Evolutionary conservation across 345 rosid species (phyloP).

Genomic region (Eucalyptus cladocalyx): DNA sequence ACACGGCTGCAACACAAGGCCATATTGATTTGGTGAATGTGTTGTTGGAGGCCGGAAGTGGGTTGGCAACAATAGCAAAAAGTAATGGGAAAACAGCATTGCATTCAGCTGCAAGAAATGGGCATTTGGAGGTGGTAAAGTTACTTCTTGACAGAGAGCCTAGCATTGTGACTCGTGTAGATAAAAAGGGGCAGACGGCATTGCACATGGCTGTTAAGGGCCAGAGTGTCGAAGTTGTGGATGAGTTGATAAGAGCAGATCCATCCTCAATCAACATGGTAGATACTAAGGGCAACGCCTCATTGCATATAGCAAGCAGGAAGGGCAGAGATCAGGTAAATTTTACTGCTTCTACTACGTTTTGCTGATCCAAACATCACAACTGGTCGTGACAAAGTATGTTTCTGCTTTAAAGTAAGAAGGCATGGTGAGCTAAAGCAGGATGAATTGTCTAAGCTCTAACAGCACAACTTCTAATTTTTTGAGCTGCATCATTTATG

Average conservation of each 20-base stretch:
- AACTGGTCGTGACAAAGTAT: background rate
- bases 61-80: slow-evolving; percentile 69
- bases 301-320: slow-evolving; percentile 70
- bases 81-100: slow-evolving; percentile 91
- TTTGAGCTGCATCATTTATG: background rate
- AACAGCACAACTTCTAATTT: background rate
- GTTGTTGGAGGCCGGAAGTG: slow-evolving; percentile 61
- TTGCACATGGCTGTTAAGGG: slow-evolving; percentile 98
- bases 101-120: slow-evolving; percentile 91
- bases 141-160: slow-evolving; percentile 57
- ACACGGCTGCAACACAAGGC: slow-evolving; percentile 88
- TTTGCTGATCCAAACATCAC: background rate
- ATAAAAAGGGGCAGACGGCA: slow-evolving; percentile 90
- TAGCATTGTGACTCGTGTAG: slow-evolving; percentile 42
- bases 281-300: slow-evolving; percentile 68
- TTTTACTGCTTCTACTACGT: background rate
- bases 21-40: slow-evolving; percentile 65
- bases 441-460: background rate
- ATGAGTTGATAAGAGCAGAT: slow-evolving; percentile 51
- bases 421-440: background rate
- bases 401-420: background rate
- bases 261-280: slow-evolving; percentile 49
- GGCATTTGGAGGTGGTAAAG: slow-evolving; percentile 66
- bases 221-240: slow-evolving; percentile 50
- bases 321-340: slow-evolving; percentile 79